Base-by-base conservation (phyloP, 352 stramenopile genomes). In the Phytophthora hybrid region DNA sequence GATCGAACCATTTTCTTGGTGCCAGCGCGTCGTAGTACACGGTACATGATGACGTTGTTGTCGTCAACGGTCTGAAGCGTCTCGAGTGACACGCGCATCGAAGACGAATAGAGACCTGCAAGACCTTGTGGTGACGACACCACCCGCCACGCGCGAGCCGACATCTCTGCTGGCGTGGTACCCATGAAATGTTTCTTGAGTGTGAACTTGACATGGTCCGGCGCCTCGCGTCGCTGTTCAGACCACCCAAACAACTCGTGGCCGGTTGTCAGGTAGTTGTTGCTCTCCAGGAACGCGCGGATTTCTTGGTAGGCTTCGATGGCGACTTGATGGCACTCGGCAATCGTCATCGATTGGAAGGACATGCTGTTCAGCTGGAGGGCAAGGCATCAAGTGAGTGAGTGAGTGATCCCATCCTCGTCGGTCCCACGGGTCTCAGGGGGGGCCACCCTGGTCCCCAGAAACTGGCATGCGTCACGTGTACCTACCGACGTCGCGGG, bases 11-110 rank as follows among this genome's bases (percentile, higher is more conserved):
- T 41, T 2, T 46, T 53, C n/a, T 53, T 72, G 9, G 66, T 69
- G 23, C 67, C 56, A 0, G 74, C 46, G 29, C 57, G 78, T 13
- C 62, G 74, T 44, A 91, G 87, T 32, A 84, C 70, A 47, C 83
- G 81, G 62, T 85, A 83, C 59, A 80, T 79, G 53, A 91, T 73
- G 16, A 93, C 73, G 62, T 89, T 93, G 66, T 89, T 74, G 10
- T 88, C 83, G 71, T 93, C 82, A 1, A 93, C 76, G 46, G 79
- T 61, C 66, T 91, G 82, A 23, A 82, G 34, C 19, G 66, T 58
- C 60, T 87, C 80, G 51, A 86, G 69, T 3, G 62, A 77, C n/a
- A 89, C 53, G 31, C 76, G 71, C 60, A 90, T 81, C 31, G 72
- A 71, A 1, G 82, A 69, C 53, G 85, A 90, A 68, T 89, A 90